Base-by-base conservation (phyloP, 805 yeast species). In the Teunomyces panamensis region DNA sequence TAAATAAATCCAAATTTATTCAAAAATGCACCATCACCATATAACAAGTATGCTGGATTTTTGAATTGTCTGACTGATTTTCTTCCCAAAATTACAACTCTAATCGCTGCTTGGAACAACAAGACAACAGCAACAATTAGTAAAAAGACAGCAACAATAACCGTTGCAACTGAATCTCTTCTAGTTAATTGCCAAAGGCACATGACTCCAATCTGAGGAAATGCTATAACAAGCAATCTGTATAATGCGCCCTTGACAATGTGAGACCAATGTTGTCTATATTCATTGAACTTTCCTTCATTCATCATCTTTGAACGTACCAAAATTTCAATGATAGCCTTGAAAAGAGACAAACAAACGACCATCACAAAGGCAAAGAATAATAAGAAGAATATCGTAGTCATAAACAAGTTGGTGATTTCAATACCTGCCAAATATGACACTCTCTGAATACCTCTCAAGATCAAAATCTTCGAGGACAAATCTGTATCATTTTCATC, bases 361-460 rank as follows among this genome's bases (percentile, higher is more conserved):
- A 80, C 73, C 61, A 80, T 74, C 33, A 78, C 80, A 62, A 79
- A 89, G 13, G 80, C 84, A 66, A 81, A 86, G 66, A 94, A 86
- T 13, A 94, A 67, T 62, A 90, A 87, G 65, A 91, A 89, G 8
- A 86, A 85, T 36, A 89, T 80, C 46, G 91, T 89, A 0, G 99
- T 94, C 71, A 91, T 74, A 67, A 90, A 94, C 49, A 94, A 67
- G 60, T 82, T 84, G 20, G 97, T 85, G 55, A 92, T 77, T 68
- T 94, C 99, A 56, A 94, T 91, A 16, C 80, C 79, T 9, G 96
- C 88, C 56, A 85, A 68, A 63, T 74, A 94, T 0, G 97, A 84
- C 5, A 92, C 97, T 70, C 99, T 84, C 66, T 89, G 89, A 51
- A 94, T 85, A 56, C 99, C 99, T 62, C 96, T 81, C 46, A 94